Evolutionary conservation across 352 stramenopile genomes (phyloP).

Genomic region (Globisporangium cederbergense): DNA sequence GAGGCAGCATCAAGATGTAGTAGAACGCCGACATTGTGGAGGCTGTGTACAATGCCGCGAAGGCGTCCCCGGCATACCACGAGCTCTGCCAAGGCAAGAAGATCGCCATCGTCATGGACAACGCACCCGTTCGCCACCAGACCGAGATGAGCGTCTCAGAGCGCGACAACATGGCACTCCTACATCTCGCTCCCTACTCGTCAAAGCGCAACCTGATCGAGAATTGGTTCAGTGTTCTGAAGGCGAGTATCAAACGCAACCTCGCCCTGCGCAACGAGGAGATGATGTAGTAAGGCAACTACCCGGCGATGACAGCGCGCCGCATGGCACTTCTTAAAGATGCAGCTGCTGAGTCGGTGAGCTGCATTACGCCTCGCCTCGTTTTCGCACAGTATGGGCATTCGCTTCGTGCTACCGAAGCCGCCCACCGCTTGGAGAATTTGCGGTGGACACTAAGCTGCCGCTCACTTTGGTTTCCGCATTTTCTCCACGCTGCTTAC

Average conservation of each 20-base stretch:
- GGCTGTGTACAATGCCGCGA: conserved; percentile 7
- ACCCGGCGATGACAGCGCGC: not conserved
- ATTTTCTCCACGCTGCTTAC: no score
- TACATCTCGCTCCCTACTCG: conserved; percentile 18
- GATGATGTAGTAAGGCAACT: not conserved
- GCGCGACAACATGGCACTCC: conserved; percentile 18
- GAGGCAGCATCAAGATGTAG: conserved; percentile 23
- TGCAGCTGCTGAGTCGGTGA: not conserved
- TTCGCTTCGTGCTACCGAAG: not conserved
- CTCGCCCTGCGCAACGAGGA: not conserved
- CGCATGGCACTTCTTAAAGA: not conserved
- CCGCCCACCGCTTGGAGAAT: not conserved
- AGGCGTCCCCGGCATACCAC: conserved; percentile 7
- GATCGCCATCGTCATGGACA: conserved; percentile 20
- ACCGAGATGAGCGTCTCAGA: conserved; percentile 5
- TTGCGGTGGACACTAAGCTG: not conserved
- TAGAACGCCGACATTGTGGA: conserved; percentile 20
- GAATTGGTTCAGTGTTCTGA: conserved; percentile 20
- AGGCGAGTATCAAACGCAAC: conserved; percentile 9
- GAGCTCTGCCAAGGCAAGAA: conserved; percentile 21
- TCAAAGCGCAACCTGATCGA: conserved; percentile 26
- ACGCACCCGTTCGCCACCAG: conserved; percentile 17
- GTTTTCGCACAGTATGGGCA: not conserved
- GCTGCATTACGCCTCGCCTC: not conserved
- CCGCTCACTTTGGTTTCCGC: no score